These are phyloP conservation scores for Ilex paraguariensis DNA, from an alignment of 305 asterid species.

Conservation along the genomic window DNA sequence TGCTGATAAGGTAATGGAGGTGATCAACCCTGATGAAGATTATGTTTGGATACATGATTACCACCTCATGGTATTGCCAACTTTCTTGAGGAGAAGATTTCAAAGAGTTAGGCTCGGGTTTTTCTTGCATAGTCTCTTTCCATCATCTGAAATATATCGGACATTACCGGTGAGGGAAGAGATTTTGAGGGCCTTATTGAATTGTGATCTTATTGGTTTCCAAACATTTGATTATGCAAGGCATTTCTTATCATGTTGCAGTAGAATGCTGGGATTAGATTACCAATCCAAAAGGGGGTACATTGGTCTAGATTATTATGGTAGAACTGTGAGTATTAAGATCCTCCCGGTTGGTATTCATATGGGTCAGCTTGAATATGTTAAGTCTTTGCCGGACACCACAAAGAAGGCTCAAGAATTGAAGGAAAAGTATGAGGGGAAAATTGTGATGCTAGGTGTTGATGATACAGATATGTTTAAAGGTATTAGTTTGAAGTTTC, in stretches of 20 bases:
- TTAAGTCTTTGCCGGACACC: slow-evolving; percentile 40
- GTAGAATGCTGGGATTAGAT: slow-evolving; percentile 82
- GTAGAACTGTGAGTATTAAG: slow-evolving; percentile 72
- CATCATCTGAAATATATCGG: slow-evolving; percentile 74
- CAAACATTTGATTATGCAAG: slow-evolving; percentile 92
- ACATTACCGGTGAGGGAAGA: slow-evolving; percentile 86
- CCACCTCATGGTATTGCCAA: slow-evolving; percentile 76
- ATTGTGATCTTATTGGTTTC: slow-evolving; percentile 79
- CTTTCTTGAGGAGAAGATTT: slow-evolving; percentile 65
- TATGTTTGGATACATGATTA: slow-evolving; percentile 85
- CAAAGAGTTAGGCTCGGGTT: slow-evolving; percentile 65
- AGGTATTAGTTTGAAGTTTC: slow-evolving; percentile 66
- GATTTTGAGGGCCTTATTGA: slow-evolving; percentile 69
- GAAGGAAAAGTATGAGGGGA: slow-evolving; percentile 43
- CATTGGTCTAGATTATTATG: slow-evolving; percentile 75
- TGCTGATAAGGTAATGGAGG: slow-evolving; percentile 82
- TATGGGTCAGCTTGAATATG: slow-evolving; percentile 49
- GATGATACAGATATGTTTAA: slow-evolving; percentile 90
- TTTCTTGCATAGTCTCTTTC: slow-evolving; percentile 71
- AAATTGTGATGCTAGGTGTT: slow-evolving; percentile 57
- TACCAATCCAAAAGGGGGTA: slow-evolving; percentile 84
- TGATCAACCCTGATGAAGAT: slow-evolving; percentile 70
- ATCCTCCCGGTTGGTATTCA: slow-evolving; percentile 79
- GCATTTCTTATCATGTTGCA: slow-evolving; percentile 82
- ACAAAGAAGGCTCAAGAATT: slow-evolving; percentile 44